Evolutionary conservation across 768 basidiomycete species (phyloP), one percentile per base, ranked within the genome.

Genomic region (Hemileccinum rubropunctum): DNA sequence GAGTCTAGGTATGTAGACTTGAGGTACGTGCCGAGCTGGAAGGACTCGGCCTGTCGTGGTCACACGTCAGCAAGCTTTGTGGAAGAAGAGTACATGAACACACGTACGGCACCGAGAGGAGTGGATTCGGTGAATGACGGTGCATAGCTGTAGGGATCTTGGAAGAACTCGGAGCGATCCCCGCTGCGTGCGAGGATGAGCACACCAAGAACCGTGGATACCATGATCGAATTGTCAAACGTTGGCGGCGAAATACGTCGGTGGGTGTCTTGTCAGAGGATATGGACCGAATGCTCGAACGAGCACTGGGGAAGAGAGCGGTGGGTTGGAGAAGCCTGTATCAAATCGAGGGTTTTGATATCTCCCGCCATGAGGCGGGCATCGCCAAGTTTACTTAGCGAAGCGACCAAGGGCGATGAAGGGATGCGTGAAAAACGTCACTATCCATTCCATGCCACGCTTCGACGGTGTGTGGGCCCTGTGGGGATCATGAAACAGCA

Each of bases 131-230:
- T 81, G 57, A 76, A 76, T 27, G 78, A 75, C 18, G 77, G 77
- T 36, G 78, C 73, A 66, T 89, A 89, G 26, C 73, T 83, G 60
- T 75, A 69, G 21, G 88, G 88, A 64, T 90, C 82, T 65, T 90
- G 88, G 69, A 78, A 76, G 63, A 78, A 84, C 65, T 76, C 79
- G 57, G 72, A 71, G 54, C 87, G 82, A 70, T 88, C 88, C 50
- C 88, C 88, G 60, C 85, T 88, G 58, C 86, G 81, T 52, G 84
- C 83, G 63, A 90, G 75, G 66, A 88, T 76, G 59, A 91, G 79
- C 57, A 86, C 85, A 67, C 88, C 88, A 58, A 85, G 84, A 55
- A 90, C 82, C 50, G 17, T 53, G 35, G 64, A 48, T 38, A 52
- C 56, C 56, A 54, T 64, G 37, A 35, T 54, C 14, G 50, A 42